Evolutionary conservation across 2,329 filamentous ascomycete genomes (phyloP), one percentile per base, ranked within the genome.

Genomic region (Penicillium crustosum): DNA sequence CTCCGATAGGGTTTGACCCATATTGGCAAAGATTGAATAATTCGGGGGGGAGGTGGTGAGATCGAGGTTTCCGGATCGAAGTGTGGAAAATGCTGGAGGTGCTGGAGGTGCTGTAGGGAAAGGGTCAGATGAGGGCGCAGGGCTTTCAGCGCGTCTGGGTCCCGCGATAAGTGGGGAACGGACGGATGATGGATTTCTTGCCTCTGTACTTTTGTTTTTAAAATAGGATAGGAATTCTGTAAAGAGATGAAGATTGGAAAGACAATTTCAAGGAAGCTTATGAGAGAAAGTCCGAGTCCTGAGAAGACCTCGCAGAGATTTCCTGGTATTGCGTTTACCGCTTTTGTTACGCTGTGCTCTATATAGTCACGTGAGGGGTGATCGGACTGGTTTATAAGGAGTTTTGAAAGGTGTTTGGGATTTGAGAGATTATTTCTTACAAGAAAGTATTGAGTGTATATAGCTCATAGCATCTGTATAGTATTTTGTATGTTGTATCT

Each of bases 1-100:
- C 84, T 99, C 94, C 73, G 93, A 97, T 75, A 99, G 88, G 79
- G 94, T 99, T 84, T 99, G 94, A 86, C 94, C 94, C 94, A 99
- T 99, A 80, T 75, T 83, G 58, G 55, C 61, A 64, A 60, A 59
- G 51, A 59, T 67, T 61, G 64, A 62, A 59, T 61, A 57, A 60
- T 59, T 64, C 53, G 60, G 53, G 53, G 53, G 53, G 56, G 60
- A 57, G 51, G 41, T 33, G 33, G 33, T 49, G 58, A 58, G 57
- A 49, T 47, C 53, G 54, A 56, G 42, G 59, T 63, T 62, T 51
- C 27, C 39, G 39, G 31, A 29, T 27, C 29, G 23, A 53, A 53
- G 50, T 53, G 62, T 51, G 57, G 55, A 57, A 64, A 57, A 60
- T 62, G 42, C 42, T 44, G 60, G 63, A 61, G 48, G 57, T 57